Percentiles rank a stretch among this genome's conserved stretches.
Conservation (phyloP, 2,329 filamentous ascomycete species). For the Colletotrichum sublineola region DNA sequence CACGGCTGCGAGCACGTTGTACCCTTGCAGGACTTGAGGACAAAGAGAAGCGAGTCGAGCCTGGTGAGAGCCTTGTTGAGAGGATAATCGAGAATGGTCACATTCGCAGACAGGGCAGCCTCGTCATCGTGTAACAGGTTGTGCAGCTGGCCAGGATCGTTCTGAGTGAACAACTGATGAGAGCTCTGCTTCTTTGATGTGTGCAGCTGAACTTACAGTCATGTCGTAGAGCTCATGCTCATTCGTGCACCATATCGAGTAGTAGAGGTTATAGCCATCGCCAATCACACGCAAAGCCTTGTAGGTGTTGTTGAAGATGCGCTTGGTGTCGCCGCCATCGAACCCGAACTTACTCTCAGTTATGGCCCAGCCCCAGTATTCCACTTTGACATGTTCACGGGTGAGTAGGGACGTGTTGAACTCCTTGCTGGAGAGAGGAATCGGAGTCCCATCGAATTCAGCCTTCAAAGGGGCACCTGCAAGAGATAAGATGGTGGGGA, state of each 20-base stretch:
- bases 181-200: background rate
- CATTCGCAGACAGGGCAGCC: conserved; percentile 12
- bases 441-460: conserved; percentile 66
- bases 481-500: conserved; percentile 65
- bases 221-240: conserved; percentile 65
- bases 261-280: conserved; percentile 65
- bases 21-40: conserved; percentile 71
- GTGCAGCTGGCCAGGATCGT: conserved; percentile 62
- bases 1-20: conserved; percentile 66
- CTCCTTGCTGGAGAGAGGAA: conserved; percentile 52
- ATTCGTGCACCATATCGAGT: conserved; percentile 68
- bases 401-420: conserved; percentile 42
- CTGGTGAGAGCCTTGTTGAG: conserved; percentile 61
- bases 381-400: conserved; percentile 65
- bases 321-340: conserved; percentile 44
- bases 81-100: conserved; percentile 50
- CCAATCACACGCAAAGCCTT: conserved; percentile 63
- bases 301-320: conserved; percentile 64
- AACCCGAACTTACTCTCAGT: conserved; percentile 48
- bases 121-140: conserved; percentile 47
- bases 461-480: conserved; percentile 51
- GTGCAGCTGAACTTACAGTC: conserved; percentile 53
- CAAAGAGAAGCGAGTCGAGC: conserved; percentile 69
- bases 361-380: conserved; percentile 63
- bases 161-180: conserved; percentile 49